phyloP scores from a whole-genome alignment of 805 yeast species.

The Metschnikowia similis region DNA sequence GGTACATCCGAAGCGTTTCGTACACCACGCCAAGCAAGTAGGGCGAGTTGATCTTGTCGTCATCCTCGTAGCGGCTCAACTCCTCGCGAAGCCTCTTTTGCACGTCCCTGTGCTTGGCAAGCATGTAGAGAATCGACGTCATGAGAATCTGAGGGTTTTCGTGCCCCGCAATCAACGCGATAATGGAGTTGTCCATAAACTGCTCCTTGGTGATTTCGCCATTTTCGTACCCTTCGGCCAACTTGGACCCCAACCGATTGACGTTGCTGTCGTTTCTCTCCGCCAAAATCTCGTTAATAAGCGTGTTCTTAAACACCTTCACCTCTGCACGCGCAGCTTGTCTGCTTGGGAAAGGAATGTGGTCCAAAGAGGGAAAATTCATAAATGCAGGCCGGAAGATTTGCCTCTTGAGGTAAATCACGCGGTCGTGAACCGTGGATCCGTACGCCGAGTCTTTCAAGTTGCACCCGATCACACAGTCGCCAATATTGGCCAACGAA shows the following conservation, averaged over 20 bases:
- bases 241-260: conserved; percentile 17
- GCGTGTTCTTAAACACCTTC: conserved; percentile 22
- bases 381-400: conserved; percentile 53
- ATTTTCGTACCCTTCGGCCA: conserved; percentile 36
- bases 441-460: conserved; percentile 34
- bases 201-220: conserved; percentile 42
- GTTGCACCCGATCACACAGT: conserved; percentile 48
- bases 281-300: conserved; percentile 17
- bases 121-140: conserved; percentile 42
- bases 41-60: conserved; percentile 13
- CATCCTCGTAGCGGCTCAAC: neutral
- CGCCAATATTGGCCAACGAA: conserved; percentile 47
- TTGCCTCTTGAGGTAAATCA: conserved; percentile 45
- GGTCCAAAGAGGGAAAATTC: conserved; percentile 53
- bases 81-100: conserved; percentile 30
- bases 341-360: conserved; percentile 46
- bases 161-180: conserved; percentile 58
- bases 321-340: conserved; percentile 35
- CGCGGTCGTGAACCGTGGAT: conserved; percentile 33
- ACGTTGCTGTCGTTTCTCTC: conserved; percentile 36
- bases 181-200: conserved; percentile 50
- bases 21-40: conserved; percentile 34
- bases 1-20: conserved; percentile 48
- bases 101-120: conserved; percentile 38
- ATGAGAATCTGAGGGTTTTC: conserved; percentile 56